Evolutionary conservation across 345 rosid genomes (phyloP).

Genomic region (Gossypium ekmanianum): DNA sequence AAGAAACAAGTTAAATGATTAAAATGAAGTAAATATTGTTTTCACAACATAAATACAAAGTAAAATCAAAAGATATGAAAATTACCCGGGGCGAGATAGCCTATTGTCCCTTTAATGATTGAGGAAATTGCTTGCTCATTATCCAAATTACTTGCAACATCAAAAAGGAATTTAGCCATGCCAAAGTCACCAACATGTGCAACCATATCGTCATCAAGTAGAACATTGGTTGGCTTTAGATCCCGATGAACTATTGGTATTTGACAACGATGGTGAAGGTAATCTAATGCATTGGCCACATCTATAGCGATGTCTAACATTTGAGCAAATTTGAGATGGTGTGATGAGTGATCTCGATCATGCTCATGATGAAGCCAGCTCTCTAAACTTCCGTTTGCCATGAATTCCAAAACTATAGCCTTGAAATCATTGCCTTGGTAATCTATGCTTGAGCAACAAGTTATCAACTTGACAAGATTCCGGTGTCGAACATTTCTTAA

Average conservation of each 20-base stretch:
- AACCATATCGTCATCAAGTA: constrained; percentile 25
- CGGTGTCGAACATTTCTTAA: constrained; percentile 24
- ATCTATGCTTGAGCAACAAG: constrained; percentile 26
- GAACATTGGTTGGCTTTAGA: constrained; percentile 29
- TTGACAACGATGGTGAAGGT: constrained; percentile 23
- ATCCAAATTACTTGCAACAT: background rate
- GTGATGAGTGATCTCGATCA: background rate
- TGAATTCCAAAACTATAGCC: constrained; percentile 28
- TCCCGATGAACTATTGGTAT: constrained; percentile 23
- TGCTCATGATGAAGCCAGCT: constrained; percentile 11
- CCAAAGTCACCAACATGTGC: constrained; percentile 29
- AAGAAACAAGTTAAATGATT: background rate
- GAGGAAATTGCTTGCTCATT: background rate
- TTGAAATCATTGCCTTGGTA: constrained; percentile 16
- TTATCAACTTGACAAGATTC: constrained; percentile 25
- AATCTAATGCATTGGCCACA: constrained; percentile 27
- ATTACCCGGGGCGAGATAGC: constrained; percentile 25
- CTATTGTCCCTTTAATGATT: constrained; percentile 18
- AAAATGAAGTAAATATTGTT: background rate
- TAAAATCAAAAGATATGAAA: background rate
- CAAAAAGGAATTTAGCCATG: constrained; percentile 20
- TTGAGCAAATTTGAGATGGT: background rate
- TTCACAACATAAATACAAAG: too few species aligned
- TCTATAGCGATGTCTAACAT: constrained; percentile 21
- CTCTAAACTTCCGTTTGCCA: constrained; percentile 9